A percentile compares a stretch with the other conserved stretches of the same genome.
Conservation (phyloP, 2,329 filamentous ascomycete species). For the Nemania sp. region DNA sequence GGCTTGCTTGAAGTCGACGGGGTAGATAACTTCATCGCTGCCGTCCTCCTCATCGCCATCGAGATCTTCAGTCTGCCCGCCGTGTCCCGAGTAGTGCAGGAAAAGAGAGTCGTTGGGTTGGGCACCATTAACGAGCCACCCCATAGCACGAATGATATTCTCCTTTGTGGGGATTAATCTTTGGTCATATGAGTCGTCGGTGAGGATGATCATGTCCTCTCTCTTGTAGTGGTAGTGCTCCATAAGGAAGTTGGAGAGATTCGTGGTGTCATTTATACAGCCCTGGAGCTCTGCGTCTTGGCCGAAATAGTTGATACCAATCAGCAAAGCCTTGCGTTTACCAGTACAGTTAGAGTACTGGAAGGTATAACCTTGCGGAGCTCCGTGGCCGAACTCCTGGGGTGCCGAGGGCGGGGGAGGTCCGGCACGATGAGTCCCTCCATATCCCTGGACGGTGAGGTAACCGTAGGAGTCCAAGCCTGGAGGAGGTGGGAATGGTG, state of each 20-base stretch:
- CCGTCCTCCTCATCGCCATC: constrained; percentile 86
- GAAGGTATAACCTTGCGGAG: constrained; percentile 76
- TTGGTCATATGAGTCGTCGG: constrained; percentile 78
- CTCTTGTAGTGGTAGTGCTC: constrained; percentile 76
- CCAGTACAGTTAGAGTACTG: constrained; percentile 82
- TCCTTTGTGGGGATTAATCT: constrained; percentile 79
- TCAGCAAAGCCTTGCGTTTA: constrained; percentile 77
- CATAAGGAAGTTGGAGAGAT: constrained; percentile 78
- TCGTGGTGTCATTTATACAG: constrained; percentile 85
- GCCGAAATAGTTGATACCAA: constrained; percentile 85
- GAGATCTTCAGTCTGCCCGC: constrained; percentile 82
- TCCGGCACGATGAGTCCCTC: constrained; percentile 48
- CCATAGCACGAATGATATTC: constrained; percentile 80
- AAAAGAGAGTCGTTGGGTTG: constrained; percentile 81
- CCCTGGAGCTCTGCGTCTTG: constrained; percentile 78
- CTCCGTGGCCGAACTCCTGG: constrained; percentile 75
- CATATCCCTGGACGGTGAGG: constrained; percentile 52
- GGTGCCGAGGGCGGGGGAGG: constrained; percentile 62
- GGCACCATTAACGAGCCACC: constrained; percentile 79
- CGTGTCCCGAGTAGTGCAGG: constrained; percentile 71
- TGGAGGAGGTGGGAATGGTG: constrained; percentile 55
- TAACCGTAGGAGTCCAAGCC: constrained; percentile 63
- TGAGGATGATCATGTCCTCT: constrained; percentile 84
- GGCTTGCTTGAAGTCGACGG: constrained; percentile 82
- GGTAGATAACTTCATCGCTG: constrained; percentile 86